Base-by-base conservation (phyloP, 116 monocot species). In the Posidonia oceanica region DNA sequence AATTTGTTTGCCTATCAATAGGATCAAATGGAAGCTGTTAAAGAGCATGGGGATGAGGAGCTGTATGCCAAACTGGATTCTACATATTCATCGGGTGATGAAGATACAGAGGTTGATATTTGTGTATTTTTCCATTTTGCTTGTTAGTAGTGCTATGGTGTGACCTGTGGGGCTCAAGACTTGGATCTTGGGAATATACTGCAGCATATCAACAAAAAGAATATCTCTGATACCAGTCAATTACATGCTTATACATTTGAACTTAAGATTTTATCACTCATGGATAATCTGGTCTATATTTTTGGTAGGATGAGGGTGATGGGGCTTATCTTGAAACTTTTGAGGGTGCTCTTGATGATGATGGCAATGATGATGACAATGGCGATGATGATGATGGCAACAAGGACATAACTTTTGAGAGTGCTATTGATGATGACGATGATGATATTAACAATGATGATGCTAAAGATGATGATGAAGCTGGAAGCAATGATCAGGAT, bases 21-120 rank as follows among this genome's bases (percentile, higher is more conserved):
- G 93, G 70, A 65, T 36, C 80, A 89, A 79, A 81, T 92, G 87
- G 92, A 92, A 67, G 69, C 52, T 55, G 79, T 73, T 10, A 78
- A 86, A 76, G 84, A 77, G 8, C 71, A 75, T 80, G 97, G 89
- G 21, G 81, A 92, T 72, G 92, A 82, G 4, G 77, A 87, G 16
- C 74, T 98, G 66, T 98, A 98, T 78, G 73, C 76, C 0, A 87
- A 79, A 67, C 76, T 92, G 40, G 89, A 98, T 80, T 72, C 78
- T 41, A 79, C 85, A 38, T 92, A 89, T 76, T 69, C 59, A 2
- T 77, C 82, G 29, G 90, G 80, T 69, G 90, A 90, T 67, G 97
- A 92, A 74, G 84, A 85, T 20, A 71, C 80, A 52, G 92, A 97
- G 89, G 90, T 98, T 57, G 37, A 39, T 55, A 39, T 17, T 41